Evolutionary conservation across 2,329 filamentous ascomycete species (phyloP).

Genomic region (Dactylellina haptotyla): DNA sequence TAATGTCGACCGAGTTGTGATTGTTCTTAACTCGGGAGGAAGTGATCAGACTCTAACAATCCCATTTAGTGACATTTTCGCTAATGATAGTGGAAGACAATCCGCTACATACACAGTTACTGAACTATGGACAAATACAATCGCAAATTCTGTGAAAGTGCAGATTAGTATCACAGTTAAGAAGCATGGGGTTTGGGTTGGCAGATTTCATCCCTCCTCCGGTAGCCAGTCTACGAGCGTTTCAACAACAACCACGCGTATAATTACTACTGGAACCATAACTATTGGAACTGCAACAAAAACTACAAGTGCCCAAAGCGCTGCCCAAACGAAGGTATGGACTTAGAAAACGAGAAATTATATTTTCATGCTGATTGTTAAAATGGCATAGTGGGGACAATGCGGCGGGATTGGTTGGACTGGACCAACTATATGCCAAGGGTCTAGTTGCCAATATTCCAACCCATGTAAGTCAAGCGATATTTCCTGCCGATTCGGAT

Average conservation of each 20-base stretch:
- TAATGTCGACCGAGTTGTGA: slow-evolving; percentile 60
- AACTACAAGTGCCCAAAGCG: slow-evolving; percentile 4
- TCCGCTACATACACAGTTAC: slow-evolving; percentile 58
- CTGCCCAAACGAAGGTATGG: slow-evolving; percentile 21
- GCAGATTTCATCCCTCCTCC: slow-evolving; percentile 16
- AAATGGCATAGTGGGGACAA: slow-evolving; percentile 16
- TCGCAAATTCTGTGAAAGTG: slow-evolving; percentile 12
- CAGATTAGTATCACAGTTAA: slow-evolving; percentile 28
- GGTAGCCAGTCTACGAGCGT: not conserved
- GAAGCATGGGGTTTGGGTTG: slow-evolving; percentile 31
- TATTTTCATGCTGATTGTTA: not conserved
- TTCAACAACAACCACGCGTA: not conserved
- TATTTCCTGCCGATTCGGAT: not conserved
- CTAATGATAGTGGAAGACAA: slow-evolving; percentile 24
- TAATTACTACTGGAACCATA: not conserved
- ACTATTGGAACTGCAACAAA: not conserved
- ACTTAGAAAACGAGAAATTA: not conserved
- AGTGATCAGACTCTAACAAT: slow-evolving; percentile 21
- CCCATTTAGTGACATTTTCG: slow-evolving; percentile 23
- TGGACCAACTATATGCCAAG: slow-evolving; percentile 19
- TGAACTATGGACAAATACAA: slow-evolving; percentile 63
- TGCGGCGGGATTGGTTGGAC: slow-evolving; percentile 40
- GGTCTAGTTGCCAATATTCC: slow-evolving; percentile 21
- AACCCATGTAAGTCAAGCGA: slow-evolving; percentile 30
- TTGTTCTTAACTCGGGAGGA: slow-evolving; percentile 22